Evolutionary conservation across 768 basidiomycete genomes (phyloP).

Genomic region (Nidularia sp.): DNA sequence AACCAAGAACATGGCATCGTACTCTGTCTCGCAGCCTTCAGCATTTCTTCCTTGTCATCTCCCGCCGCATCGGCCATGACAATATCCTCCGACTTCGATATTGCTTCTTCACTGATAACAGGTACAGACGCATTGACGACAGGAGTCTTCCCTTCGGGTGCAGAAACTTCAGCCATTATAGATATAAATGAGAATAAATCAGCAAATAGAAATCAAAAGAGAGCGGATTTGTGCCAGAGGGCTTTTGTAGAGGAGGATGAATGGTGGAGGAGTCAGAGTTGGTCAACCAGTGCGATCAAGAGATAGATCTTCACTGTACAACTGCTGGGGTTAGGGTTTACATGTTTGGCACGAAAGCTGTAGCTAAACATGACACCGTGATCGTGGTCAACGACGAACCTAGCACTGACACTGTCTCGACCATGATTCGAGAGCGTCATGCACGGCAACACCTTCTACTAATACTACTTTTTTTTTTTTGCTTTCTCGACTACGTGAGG

Average conservation of each 20-base stretch:
- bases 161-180: constrained; percentile 18
- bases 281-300: constrained; percentile 3
- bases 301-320: neutral
- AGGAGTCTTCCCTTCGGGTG: constrained; percentile 10
- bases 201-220: constrained; percentile 2
- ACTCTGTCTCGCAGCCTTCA: constrained; percentile 56
- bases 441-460: too few species aligned
- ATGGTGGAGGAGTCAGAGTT: constrained; percentile 11
- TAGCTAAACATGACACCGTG: too few species aligned
- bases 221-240: constrained; percentile 1
- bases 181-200: constrained; percentile 3
- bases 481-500: too few species aligned
- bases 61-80: constrained; percentile 16
- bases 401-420: too few species aligned
- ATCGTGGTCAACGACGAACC: too few species aligned
- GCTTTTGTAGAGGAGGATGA: neutral
- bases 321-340: neutral
- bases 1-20: constrained; percentile 11
- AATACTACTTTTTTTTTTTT: too few species aligned
- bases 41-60: constrained; percentile 36
- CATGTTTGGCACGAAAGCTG: neutral
- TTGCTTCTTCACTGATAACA: constrained; percentile 5
- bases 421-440: too few species aligned
- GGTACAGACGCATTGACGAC: constrained; percentile 1
- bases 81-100: constrained; percentile 8